Percentiles rank a stretch among this genome's conserved stretches.
These are phyloP conservation scores for Marasmius fiardii DNA, from an alignment of 1,284 basidiomycete genomes.

Conservation along the genomic window DNA sequence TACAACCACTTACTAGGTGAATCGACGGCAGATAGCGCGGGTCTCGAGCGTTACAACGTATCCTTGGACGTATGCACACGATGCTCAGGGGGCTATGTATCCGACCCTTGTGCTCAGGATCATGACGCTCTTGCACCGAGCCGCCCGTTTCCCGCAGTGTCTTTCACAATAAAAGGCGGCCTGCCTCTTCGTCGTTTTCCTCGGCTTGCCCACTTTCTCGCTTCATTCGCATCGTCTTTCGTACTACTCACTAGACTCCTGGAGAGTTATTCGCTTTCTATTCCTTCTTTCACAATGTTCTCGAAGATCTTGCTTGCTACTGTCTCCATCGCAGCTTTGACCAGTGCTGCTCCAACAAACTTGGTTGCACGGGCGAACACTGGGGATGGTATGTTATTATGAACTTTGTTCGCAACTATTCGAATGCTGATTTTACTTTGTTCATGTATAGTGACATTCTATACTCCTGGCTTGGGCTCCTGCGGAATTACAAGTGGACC, in stretches of 20 bases:
- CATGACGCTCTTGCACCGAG: too few species aligned
- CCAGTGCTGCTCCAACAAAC: background rate
- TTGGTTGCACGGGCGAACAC: background rate
- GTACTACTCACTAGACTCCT: background rate
- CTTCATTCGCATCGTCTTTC: background rate
- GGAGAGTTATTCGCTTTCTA: background rate
- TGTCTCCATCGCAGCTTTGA: background rate
- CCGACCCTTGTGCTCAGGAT: too few species aligned
- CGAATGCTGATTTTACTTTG: background rate
- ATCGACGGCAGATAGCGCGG: too few species aligned
- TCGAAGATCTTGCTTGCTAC: background rate
- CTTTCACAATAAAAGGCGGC: background rate
- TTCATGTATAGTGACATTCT: conserved; percentile 8
- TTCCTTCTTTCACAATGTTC: conserved; percentile 3
- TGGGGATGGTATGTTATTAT: background rate
- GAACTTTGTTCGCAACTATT: too few species aligned
- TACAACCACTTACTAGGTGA: too few species aligned
- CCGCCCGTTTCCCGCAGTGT: too few species aligned
- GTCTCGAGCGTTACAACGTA: too few species aligned
- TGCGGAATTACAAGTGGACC: conserved; percentile 12
- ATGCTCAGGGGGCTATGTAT: too few species aligned
- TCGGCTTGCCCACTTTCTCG: background rate
- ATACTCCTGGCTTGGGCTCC: conserved; percentile 9
- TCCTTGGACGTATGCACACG: too few species aligned
- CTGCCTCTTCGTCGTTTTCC: background rate